Evolutionary conservation across 2,329 filamentous ascomycete species (phyloP).

Genomic region (Davidsoniella australis): DNA sequence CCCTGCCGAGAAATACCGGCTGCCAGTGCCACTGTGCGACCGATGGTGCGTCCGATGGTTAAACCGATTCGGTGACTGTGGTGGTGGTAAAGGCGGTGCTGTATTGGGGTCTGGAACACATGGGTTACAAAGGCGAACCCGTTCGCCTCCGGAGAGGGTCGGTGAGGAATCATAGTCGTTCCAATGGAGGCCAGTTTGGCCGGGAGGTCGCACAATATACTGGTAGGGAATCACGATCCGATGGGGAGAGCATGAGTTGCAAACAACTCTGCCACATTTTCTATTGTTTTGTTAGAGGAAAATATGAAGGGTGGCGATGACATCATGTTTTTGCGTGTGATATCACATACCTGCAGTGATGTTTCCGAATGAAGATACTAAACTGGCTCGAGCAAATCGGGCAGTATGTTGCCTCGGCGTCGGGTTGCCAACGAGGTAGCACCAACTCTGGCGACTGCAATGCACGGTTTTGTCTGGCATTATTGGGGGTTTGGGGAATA

Average conservation of each 20-base stretch:
- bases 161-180: slow-evolving; percentile 7
- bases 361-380: slow-evolving; percentile 71
- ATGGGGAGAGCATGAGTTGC: slow-evolving; percentile 77
- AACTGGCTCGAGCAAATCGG: slow-evolving; percentile 72
- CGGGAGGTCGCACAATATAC: slow-evolving; percentile 72
- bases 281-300: slow-evolving; percentile 22
- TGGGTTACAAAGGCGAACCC: slow-evolving; percentile 43
- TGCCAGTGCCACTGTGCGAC: slow-evolving; percentile 28
- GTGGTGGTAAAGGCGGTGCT: slow-evolving; percentile 30
- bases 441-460: slow-evolving; percentile 26
- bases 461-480: neutral
- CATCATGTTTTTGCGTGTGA: neutral
- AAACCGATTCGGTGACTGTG: slow-evolving; percentile 16
- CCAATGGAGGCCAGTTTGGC: slow-evolving; percentile 12
- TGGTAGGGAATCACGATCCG: slow-evolving; percentile 86
- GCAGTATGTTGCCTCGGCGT: slow-evolving; percentile 64
- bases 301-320: neutral
- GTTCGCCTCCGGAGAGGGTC: slow-evolving; percentile 30
- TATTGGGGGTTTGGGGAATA: neutral
- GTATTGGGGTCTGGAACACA: slow-evolving; percentile 46
- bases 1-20: slow-evolving; percentile 12
- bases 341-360: slow-evolving; percentile 68
- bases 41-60: slow-evolving; percentile 26
- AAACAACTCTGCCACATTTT: slow-evolving; percentile 89
- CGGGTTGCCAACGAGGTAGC: slow-evolving; percentile 74